These are phyloP conservation scores for Monascus ruber DNA, from an alignment of 2,329 filamentous ascomycete genomes.

Conservation along the genomic window DNA sequence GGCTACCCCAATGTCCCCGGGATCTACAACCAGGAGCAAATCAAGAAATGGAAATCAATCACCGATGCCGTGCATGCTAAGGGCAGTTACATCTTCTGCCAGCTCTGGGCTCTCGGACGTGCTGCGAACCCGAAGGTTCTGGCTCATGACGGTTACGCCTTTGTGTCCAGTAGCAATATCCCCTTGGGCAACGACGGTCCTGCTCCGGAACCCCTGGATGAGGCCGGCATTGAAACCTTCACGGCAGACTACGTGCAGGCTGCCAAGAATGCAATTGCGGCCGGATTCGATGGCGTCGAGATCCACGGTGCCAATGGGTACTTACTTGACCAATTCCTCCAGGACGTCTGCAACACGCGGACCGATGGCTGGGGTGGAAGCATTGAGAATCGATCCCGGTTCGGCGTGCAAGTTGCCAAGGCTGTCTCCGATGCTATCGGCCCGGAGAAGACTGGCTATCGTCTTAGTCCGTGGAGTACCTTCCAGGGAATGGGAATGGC, in stretches of 20 bases:
- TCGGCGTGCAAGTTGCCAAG: conserved; percentile 42
- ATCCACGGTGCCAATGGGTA: conserved; percentile 41
- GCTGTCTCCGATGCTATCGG: conserved; percentile 35
- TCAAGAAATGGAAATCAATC: conserved; percentile 49
- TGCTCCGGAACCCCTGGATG: conserved; percentile 19
- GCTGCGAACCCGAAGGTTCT: conserved; percentile 32
- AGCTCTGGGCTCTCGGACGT: conserved; percentile 53
- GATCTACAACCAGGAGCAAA: conserved; percentile 46
- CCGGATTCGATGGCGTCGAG: conserved; percentile 44
- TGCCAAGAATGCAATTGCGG: conserved; percentile 42
- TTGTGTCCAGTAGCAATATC: conserved; percentile 14
- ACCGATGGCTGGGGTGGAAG: conserved; percentile 42
- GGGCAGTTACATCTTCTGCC: conserved; percentile 48
- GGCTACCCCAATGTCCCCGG: conserved; percentile 45
- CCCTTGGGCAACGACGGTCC: conserved; percentile 14
- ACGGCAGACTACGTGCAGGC: conserved; percentile 35
- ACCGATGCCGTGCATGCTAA: conserved; percentile 53
- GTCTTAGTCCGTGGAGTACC: conserved; percentile 34
- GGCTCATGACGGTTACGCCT: conserved; percentile 3
- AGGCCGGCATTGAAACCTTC: conserved; percentile 33
- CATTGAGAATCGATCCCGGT: conserved; percentile 41
- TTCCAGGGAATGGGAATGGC: conserved; percentile 45
- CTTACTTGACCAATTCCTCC: conserved; percentile 41
- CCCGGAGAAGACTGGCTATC: conserved; percentile 33
- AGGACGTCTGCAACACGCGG: conserved; percentile 37